These are phyloP conservation scores for Aureobasidium uvarum DNA, from an alignment of 2,329 filamentous ascomycete genomes.

Conservation along the genomic window DNA sequence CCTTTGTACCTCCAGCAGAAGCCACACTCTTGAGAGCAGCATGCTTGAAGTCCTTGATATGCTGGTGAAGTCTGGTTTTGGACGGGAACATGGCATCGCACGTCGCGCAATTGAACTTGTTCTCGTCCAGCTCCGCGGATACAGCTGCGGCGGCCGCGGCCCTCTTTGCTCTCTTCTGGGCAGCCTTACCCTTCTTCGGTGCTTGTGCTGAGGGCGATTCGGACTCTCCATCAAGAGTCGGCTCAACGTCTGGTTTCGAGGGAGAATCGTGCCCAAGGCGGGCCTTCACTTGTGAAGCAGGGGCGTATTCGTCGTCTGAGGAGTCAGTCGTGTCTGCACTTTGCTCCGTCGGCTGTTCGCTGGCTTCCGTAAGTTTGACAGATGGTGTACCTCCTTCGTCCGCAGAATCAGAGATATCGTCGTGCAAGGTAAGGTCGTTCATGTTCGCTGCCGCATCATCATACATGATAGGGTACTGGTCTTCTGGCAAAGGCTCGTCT, in stretches of 20 bases:
- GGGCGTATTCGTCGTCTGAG: constrained; percentile 45
- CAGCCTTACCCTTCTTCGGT: constrained; percentile 47
- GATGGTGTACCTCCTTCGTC: background rate
- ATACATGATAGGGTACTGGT: constrained; percentile 23
- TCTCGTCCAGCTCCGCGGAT: constrained; percentile 34
- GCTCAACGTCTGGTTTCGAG: background rate
- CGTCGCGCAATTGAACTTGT: constrained; percentile 67
- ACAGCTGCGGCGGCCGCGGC: constrained; percentile 46
- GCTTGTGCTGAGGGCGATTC: constrained; percentile 34
- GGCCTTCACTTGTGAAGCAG: constrained; percentile 44
- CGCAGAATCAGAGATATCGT: constrained; percentile 28
- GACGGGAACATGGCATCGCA: constrained; percentile 78
- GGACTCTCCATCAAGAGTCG: constrained; percentile 30
- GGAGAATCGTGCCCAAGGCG: constrained; percentile 34
- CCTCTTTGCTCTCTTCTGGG: constrained; percentile 49
- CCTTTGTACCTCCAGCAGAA: constrained; percentile 33
- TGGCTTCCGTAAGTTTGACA: background rate
- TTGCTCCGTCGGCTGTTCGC: background rate
- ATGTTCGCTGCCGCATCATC: constrained; percentile 26
- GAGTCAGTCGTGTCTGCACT: constrained; percentile 11
- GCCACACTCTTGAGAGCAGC: constrained; percentile 50
- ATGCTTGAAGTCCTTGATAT: constrained; percentile 66
- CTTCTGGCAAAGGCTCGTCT: background rate
- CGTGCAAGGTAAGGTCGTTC: constrained; percentile 31
- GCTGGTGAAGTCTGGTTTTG: constrained; percentile 69